phyloP scores from a whole-genome alignment of 1,139 yeast genomes.

The Magnusiomyces suaveolens region DNA sequence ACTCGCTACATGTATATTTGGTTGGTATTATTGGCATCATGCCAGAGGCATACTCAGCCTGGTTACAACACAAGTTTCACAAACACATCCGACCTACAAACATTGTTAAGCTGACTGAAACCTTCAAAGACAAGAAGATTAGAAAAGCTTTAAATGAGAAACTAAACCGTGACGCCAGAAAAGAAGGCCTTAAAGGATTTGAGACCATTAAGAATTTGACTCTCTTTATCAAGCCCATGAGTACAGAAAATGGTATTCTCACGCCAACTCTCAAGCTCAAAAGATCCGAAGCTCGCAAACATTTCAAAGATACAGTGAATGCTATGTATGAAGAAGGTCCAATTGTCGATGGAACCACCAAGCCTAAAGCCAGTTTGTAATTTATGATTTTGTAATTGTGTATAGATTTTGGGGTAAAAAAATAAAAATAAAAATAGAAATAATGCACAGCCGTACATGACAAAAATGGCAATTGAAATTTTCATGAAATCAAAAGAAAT shows the following conservation, averaged over 20 bases:
- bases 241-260: slow-evolving; percentile 49
- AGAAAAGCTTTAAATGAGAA: slow-evolving; percentile 27
- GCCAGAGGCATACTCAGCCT: slow-evolving; percentile 31
- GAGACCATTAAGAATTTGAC: slow-evolving; percentile 56
- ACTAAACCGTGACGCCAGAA: slow-evolving; percentile 28
- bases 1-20: slow-evolving; percentile 48
- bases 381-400: not conserved
- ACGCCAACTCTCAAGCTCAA: slow-evolving; percentile 73
- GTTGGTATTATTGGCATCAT: slow-evolving; percentile 62
- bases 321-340: slow-evolving; percentile 55
- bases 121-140: slow-evolving; percentile 27
- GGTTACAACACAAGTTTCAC: slow-evolving; percentile 23
- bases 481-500: not conserved
- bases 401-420: too few relatives aligned
- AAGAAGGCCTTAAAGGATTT: slow-evolving; percentile 38
- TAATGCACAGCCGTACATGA: too few relatives aligned
- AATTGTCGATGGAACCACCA: slow-evolving; percentile 10
- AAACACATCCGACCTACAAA: slow-evolving; percentile 23
- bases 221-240: slow-evolving; percentile 58
- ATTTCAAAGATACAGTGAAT: slow-evolving; percentile 41
- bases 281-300: slow-evolving; percentile 48
- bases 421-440: too few relatives aligned
- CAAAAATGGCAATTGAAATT: too few relatives aligned
- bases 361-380: not conserved
- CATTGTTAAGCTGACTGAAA: slow-evolving; percentile 24